These are phyloP conservation scores for Hondaea fermentalgiana DNA, from an alignment of 108 stramenopile species.

Conservation along the genomic window DNA sequence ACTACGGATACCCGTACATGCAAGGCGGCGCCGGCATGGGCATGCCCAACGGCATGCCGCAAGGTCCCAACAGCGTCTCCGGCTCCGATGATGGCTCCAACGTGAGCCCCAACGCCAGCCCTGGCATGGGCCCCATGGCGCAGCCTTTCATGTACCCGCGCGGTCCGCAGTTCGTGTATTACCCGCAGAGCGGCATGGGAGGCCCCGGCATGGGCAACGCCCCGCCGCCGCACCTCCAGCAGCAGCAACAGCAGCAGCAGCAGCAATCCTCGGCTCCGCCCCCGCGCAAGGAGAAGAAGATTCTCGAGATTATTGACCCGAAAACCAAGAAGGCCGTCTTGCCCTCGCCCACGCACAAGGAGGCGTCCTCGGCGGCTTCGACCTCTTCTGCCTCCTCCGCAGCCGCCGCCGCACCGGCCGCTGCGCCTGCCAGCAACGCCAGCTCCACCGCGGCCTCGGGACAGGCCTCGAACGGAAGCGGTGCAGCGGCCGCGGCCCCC, in stretches of 20 bases:
- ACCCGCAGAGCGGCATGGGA: background rate
- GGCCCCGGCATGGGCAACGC: background rate
- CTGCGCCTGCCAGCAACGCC: background rate
- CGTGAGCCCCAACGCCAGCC: background rate
- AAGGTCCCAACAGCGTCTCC: background rate
- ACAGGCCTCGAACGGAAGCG: background rate
- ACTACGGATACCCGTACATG: background rate
- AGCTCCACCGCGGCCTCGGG: background rate
- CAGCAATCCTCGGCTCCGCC: background rate
- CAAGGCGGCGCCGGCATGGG: background rate
- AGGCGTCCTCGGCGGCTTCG: background rate
- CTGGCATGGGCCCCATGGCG: background rate
- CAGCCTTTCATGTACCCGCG: background rate
- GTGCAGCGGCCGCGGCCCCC: background rate
- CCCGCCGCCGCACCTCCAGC: background rate
- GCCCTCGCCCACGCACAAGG: background rate
- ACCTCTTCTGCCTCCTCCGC: background rate
- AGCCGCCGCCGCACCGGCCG: background rate
- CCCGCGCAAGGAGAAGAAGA: background rate
- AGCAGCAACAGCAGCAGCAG: background rate
- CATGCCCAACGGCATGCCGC: background rate
- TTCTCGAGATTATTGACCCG: background rate
- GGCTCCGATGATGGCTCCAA: background rate
- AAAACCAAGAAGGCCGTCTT: background rate
- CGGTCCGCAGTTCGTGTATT: background rate